Evolutionary conservation across 495 filamentous ascomycete genomes (phyloP).

Genomic region (Articulospora tetracladia): DNA sequence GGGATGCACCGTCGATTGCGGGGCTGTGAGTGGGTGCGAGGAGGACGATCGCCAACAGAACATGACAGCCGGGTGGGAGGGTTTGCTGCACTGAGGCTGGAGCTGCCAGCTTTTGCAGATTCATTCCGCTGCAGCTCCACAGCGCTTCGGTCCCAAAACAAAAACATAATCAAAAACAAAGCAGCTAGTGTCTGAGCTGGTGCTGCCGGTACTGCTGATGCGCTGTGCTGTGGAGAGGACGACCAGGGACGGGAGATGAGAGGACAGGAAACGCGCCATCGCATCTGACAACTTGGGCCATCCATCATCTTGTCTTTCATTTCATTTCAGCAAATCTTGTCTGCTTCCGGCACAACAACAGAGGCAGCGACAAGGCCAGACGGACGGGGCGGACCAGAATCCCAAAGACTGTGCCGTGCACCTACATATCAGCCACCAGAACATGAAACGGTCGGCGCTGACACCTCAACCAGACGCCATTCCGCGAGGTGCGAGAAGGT

Average conservation of each 20-base stretch:
- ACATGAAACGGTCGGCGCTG: slow-evolving; percentile 13
- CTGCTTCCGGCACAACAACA: no score
- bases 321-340: neutral
- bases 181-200: neutral
- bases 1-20: neutral
- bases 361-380: no score
- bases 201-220: neutral
- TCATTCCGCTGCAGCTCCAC: no score
- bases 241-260: neutral
- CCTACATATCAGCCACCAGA: slow-evolving; percentile 1
- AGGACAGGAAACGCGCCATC: neutral
- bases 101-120: neutral
- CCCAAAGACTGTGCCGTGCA: neutral
- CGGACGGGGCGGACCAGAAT: no score
- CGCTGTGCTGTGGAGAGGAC: neutral
- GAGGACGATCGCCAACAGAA: neutral
- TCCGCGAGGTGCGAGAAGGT: neutral
- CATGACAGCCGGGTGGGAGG: neutral
- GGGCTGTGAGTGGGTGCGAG: neutral
- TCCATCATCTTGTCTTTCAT: neutral
- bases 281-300: neutral
- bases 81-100: neutral
- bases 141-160: no score
- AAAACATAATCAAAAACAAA: no score
- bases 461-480: neutral